phyloP scores from a whole-genome alignment of 1,139 yeast genomes.

The Protomyces arabidopsidicola region DNA sequence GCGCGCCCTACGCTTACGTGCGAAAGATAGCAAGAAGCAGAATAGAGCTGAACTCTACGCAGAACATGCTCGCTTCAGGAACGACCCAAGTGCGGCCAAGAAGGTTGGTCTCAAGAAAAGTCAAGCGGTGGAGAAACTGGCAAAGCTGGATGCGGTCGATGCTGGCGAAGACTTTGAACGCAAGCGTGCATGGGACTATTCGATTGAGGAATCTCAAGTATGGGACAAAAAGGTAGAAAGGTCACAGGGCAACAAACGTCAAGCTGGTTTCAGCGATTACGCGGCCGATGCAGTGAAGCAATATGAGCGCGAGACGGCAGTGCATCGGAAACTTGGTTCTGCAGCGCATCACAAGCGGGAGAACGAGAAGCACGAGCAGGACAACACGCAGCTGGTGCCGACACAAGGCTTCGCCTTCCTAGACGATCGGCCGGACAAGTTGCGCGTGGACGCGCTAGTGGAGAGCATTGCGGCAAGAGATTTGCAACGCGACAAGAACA shows the following conservation, averaged over 20 bases:
- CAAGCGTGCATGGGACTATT: conserved; percentile 54
- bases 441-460: conserved; percentile 45
- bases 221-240: conserved; percentile 52
- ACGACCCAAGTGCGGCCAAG: conserved; percentile 38
- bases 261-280: conserved; percentile 35
- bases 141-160: conserved; percentile 42
- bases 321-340: conserved; percentile 37
- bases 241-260: conserved; percentile 34
- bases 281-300: conserved; percentile 33
- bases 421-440: conserved; percentile 42
- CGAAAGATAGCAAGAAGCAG: conserved; percentile 38
- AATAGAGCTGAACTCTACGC: conserved; percentile 46
- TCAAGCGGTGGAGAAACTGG: conserved; percentile 44
- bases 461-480: conserved; percentile 44
- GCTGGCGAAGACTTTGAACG: conserved; percentile 46
- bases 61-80: conserved; percentile 43
- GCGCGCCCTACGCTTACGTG: conserved; percentile 16
- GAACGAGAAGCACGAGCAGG: background rate
- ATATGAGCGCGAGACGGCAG: conserved; percentile 48
- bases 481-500: conserved; percentile 40
- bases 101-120: conserved; percentile 40
- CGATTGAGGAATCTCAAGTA: conserved; percentile 61
- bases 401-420: conserved; percentile 34
- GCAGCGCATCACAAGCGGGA: conserved; percentile 29
- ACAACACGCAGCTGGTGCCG: conserved; percentile 16